Conservation (phyloP, 495 filamentous ascomycete species). For the Trichocladium uniseriatum region DNA sequence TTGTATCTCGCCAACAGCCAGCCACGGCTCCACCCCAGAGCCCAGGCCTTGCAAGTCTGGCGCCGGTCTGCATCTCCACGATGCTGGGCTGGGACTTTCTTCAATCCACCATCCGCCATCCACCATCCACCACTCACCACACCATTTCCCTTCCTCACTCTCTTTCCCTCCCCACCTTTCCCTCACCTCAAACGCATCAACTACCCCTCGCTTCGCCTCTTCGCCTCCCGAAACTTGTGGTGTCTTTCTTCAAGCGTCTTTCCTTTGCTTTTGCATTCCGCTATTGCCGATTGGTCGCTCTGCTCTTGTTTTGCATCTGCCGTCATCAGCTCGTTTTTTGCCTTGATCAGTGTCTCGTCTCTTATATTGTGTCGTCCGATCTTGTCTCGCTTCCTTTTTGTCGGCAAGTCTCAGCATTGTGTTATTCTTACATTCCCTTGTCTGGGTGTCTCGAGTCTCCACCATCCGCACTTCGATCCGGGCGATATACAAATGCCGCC, state of each 20-base stretch:
- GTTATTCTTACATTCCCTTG: background rate
- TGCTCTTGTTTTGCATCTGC: background rate
- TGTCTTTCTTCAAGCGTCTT: conserved; percentile 5
- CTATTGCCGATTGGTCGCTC: background rate
- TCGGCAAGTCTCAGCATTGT: conserved; percentile 1
- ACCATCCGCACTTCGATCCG: background rate
- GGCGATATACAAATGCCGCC: conserved; percentile 25
- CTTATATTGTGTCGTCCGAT: background rate
- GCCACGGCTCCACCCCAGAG: conserved; percentile 1
- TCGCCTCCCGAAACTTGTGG: background rate
- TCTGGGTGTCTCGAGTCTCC: background rate
- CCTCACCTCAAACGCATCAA: background rate
- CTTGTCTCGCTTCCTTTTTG: background rate
- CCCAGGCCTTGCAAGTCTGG: background rate
- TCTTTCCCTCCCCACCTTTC: background rate
- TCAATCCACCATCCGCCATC: background rate
- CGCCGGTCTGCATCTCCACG: background rate
- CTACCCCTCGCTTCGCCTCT: conserved; percentile 1
- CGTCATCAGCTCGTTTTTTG: background rate
- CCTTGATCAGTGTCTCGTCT: background rate
- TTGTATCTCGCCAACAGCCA: no score
- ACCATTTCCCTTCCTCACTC: background rate
- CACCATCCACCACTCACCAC: background rate
- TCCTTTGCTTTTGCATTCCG: background rate
- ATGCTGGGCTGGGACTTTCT: background rate